These are phyloP conservation scores for Entophlyctis helioformis DNA, from an alignment of 192 early-diverging fungal species.

Conservation along the genomic window DNA sequence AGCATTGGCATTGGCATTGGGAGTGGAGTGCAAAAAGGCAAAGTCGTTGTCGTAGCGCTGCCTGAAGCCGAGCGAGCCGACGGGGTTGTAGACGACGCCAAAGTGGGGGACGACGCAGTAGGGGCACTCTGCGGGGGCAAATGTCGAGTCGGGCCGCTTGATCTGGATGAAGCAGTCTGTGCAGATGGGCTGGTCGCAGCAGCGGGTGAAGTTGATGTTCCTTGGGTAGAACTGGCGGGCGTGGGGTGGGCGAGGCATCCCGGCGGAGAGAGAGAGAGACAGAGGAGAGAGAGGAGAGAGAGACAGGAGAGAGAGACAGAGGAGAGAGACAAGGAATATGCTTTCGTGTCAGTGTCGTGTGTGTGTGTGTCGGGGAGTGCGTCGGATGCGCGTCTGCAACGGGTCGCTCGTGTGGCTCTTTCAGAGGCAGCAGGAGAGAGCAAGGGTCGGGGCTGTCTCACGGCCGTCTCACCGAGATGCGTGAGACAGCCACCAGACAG, in stretches of 20 bases:
- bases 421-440: no score
- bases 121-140: conserved; percentile 70
- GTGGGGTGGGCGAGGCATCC: no score
- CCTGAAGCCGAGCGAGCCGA: conserved; percentile 6
- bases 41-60: not conserved
- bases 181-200: conserved; percentile 92
- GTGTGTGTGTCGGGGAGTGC: not conserved
- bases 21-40: not conserved
- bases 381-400: not conserved
- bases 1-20: not conserved
- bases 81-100: conserved; percentile 58
- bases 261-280: not conserved
- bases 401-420: no score
- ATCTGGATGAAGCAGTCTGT: conserved; percentile 97
- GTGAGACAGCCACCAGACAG: no score
- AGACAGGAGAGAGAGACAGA: not conserved
- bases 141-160: conserved; percentile 55
- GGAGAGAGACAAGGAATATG: no score
- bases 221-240: conserved; percentile 64
- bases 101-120: conserved; percentile 81
- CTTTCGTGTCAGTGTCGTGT: no score
- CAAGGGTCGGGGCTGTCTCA: no score
- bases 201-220: conserved; percentile 85
- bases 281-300: no score
- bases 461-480: no score